These are phyloP conservation scores for Ceratobasidium sp. DNA, from an alignment of 1,284 basidiomycete species.

Conservation along the genomic window DNA sequence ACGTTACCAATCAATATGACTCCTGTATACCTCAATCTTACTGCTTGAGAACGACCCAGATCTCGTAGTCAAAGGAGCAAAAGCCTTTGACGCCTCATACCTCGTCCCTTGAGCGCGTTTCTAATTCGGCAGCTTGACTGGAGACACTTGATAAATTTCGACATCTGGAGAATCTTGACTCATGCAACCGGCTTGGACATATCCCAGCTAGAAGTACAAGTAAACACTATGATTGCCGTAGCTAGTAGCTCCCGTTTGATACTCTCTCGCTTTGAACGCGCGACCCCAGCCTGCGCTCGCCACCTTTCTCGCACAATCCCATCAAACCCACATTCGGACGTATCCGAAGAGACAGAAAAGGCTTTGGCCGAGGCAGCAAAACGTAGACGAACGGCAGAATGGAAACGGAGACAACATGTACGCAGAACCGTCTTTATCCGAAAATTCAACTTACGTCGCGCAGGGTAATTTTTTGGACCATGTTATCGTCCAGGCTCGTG, in stretches of 20 bases:
- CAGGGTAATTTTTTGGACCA: slow-evolving; percentile 43
- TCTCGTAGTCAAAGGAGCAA: too few species aligned
- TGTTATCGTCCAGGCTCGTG: slow-evolving; percentile 77
- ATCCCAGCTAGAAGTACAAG: not conserved
- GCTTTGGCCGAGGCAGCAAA: not conserved
- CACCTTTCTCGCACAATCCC: slow-evolving; percentile 7
- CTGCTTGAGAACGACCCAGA: too few species aligned
- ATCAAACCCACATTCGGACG: slow-evolving; percentile 23
- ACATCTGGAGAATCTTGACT: not conserved
- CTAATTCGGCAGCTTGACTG: too few species aligned
- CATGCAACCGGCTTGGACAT: not conserved
- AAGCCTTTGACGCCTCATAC: too few species aligned
- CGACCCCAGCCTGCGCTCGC: not conserved
- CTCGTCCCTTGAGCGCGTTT: too few species aligned
- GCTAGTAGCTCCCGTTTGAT: not conserved
- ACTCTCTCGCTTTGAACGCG: not conserved
- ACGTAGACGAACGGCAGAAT: slow-evolving; percentile 69
- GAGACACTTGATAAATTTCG: too few species aligned
- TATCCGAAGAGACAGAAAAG: slow-evolving; percentile 14
- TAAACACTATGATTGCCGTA: not conserved
- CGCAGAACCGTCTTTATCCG: slow-evolving; percentile 52
- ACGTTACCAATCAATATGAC: too few species aligned
- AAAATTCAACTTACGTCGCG: not conserved
- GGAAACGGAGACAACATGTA: slow-evolving; percentile 79
- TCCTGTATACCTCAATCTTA: too few species aligned